These are phyloP conservation scores for Ascocoryne sarcoides DNA, from an alignment of 2,329 filamentous ascomycete genomes.

Conservation along the genomic window DNA sequence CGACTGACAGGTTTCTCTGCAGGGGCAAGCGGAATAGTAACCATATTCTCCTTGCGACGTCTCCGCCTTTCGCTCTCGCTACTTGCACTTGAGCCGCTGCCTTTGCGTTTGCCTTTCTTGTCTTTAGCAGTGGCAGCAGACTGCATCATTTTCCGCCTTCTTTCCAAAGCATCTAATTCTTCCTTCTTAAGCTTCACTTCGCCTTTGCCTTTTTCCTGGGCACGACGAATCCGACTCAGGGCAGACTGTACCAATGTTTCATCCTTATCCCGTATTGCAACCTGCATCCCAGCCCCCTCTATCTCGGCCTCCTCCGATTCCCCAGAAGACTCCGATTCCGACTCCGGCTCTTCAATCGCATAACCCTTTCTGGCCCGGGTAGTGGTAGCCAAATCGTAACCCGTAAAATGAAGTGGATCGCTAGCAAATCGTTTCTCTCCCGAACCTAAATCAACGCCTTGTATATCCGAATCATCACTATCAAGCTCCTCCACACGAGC, in stretches of 20 bases:
- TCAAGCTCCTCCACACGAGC: conserved; percentile 57
- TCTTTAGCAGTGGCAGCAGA: conserved; percentile 18
- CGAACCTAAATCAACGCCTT: conserved; percentile 43
- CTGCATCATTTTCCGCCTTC: conserved; percentile 49
- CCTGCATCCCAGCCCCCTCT: conserved; percentile 43
- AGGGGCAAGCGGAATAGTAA: conserved; percentile 18
- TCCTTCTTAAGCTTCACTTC: conserved; percentile 74
- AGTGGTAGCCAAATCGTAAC: conserved; percentile 44
- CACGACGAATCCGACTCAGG: conserved; percentile 68
- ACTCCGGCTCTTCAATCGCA: conserved; percentile 4
- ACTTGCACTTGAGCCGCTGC: conserved; percentile 17
- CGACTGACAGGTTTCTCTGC: conserved; percentile 19
- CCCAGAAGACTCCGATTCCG: conserved; percentile 11
- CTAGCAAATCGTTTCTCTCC: conserved; percentile 44
- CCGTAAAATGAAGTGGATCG: conserved; percentile 53
- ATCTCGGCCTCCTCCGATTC: conserved; percentile 41
- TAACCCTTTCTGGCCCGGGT: conserved; percentile 22
- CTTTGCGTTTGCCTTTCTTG: conserved; percentile 10
- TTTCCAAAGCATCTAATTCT: conserved; percentile 73
- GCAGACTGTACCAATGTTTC: conserved; percentile 70
- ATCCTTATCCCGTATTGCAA: conserved; percentile 57
- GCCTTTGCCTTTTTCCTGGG: conserved; percentile 64
- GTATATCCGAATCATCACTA: conserved; percentile 46
- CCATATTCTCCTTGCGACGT: conserved; percentile 20
- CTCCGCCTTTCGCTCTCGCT: conserved; percentile 23